Base-by-base conservation (phyloP, 2,329 filamentous ascomycete species). In the Calonectria pseudoturangicola region DNA sequence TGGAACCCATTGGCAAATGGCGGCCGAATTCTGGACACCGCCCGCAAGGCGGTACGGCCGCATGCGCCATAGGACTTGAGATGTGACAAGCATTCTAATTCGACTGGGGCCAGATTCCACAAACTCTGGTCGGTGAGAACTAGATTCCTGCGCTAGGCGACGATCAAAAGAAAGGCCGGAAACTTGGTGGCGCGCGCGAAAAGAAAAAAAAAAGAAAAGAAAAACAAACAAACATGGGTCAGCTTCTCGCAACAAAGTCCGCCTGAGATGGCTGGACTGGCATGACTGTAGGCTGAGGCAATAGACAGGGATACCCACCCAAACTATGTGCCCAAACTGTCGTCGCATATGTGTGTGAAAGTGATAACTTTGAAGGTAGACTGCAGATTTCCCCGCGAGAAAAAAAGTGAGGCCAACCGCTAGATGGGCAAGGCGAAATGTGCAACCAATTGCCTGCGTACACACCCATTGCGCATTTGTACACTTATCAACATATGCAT, bases 271-370 rank as follows among this genome's bases (percentile, higher is more conserved):
- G 74, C 68, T 71, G 58, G 71, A 30, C 65, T 50, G 64, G 60
- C 65, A 33, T 33, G 30, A 33, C 30, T 60, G 68, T 36, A 63
- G 75, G 72, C 69, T 70, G 69, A 76, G 74, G 71, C 71, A 73
- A 63, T 39, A 50, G 50, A 62, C 73, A 79, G 73, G 77, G 66
- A 74, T 71, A 67, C 72, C 74, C 60, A 60, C 47, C 62, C 60
- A 67, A 68, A 30, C 56, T 69, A 60, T 18, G 21, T 69, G 48
- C 54, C 48, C 58, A 41, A 45, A 63, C 12, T 56, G 74, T 72
- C 72, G 64, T 68, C 72, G 72, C 70, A 75, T 70, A 66, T 65
- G 58, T 73, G 63, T 68, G 58, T 71, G 63, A 50, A 72, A 66
- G 51, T 39, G 60, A 64, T 50, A 45, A 21, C 45, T 47, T 12